These are phyloP conservation scores for Beta vulgaris DNA, from an alignment of 148 eudicot species.

Conservation along the genomic window DNA sequence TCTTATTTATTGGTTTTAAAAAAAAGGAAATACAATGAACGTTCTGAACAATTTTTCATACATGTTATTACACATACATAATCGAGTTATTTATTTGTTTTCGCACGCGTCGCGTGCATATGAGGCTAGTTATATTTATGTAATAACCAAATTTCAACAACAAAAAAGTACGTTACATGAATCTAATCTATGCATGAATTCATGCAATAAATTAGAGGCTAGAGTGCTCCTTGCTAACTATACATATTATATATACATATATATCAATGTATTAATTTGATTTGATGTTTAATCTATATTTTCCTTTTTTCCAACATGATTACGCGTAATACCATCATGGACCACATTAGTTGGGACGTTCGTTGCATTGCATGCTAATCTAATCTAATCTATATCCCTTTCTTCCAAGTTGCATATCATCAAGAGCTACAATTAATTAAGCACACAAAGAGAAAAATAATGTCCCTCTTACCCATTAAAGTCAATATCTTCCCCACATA, in stretches of 20 bases:
- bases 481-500: constrained; percentile 18
- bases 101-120: too few relatives aligned
- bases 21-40: too few relatives aligned
- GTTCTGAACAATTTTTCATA: too few relatives aligned
- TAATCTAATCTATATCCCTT: neutral
- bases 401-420: constrained; percentile 13
- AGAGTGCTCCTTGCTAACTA: constrained; percentile 6
- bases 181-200: neutral
- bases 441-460: constrained; percentile 4
- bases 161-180: neutral
- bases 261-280: too few relatives aligned
- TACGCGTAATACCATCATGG: neutral
- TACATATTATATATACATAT: neutral
- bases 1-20: too few relatives aligned
- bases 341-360: constrained; percentile 8
- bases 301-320: neutral
- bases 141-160: neutral
- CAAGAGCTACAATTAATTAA: constrained; percentile 12
- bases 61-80: too few relatives aligned
- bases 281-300: neutral
- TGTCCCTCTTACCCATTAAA: constrained; percentile 6
- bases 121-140: too few relatives aligned
- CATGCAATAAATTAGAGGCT: constrained; percentile 5
- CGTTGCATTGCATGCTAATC: too few relatives aligned
- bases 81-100: too few relatives aligned